These are phyloP conservation scores for Kluyveromyces marxianus DNA, from an alignment of 1,139 yeast genomes.

Conservation along the genomic window DNA sequence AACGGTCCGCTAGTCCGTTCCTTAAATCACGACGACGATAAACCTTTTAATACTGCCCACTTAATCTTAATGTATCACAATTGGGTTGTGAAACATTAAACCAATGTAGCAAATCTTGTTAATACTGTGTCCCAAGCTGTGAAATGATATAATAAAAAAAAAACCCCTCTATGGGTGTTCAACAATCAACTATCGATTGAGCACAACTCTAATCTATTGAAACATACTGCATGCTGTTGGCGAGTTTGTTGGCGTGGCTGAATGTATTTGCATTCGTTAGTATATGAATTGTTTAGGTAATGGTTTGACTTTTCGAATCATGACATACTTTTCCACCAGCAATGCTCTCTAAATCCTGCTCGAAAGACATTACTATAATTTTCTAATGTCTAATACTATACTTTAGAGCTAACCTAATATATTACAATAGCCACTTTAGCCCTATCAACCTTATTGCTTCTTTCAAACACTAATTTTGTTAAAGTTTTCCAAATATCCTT, in stretches of 20 bases:
- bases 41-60: neutral
- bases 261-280: neutral
- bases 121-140: neutral
- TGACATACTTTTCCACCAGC: conserved; percentile 16
- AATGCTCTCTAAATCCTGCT: conserved; percentile 14
- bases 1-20: conserved; percentile 24
- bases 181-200: neutral
- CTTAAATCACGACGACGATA: conserved; percentile 30
- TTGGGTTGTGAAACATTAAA: too few relatives aligned
- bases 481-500: too few relatives aligned
- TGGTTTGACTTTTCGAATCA: too few relatives aligned
- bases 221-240: conserved; percentile 7
- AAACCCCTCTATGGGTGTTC: too few relatives aligned
- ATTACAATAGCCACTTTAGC: too few relatives aligned
- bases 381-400: neutral
- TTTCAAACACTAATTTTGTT: too few relatives aligned
- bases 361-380: conserved; percentile 13
- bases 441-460: too few relatives aligned
- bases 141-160: too few relatives aligned
- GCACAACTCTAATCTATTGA: neutral
- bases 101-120: neutral
- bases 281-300: neutral
- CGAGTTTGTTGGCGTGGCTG: neutral
- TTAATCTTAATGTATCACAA: too few relatives aligned
- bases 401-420: too few relatives aligned